A percentile compares a stretch with the other conserved stretches of the same genome.
These are phyloP conservation scores for Heliosperma pusillum DNA, from an alignment of 148 eudicot species.

Conservation along the genomic window DNA sequence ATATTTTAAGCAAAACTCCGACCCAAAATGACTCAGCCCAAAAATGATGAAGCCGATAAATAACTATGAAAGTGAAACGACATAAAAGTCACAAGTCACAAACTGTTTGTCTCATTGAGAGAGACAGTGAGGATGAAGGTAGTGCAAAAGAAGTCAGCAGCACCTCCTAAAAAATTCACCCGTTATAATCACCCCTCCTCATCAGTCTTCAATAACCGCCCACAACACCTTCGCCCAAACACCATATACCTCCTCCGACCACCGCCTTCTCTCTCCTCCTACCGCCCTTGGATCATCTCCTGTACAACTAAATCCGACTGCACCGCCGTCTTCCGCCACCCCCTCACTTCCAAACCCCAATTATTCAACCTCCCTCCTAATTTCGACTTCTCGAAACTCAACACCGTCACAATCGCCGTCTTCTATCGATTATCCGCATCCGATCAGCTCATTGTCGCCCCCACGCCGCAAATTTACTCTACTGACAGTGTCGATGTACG, in stretches of 20 bases:
- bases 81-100: no score
- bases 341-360: neutral
- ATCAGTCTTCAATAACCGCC: neutral
- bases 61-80: no score
- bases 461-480: neutral
- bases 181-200: no score
- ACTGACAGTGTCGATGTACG: neutral
- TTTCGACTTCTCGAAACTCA: neutral
- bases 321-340: neutral
- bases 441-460: neutral
- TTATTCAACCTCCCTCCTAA: neutral
- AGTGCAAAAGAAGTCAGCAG: neutral
- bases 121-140: no score
- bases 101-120: no score
- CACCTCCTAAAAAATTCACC: neutral
- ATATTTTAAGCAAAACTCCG: no score
- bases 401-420: neutral
- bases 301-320: neutral
- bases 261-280: neutral
- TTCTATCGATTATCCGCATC: neutral
- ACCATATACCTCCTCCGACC: slow-evolving; percentile 10
- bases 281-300: neutral
- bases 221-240: neutral
- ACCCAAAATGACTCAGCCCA: no score
- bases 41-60: no score